phyloP scores from a whole-genome alignment of 805 yeast genomes.

The Pichia heedii region DNA sequence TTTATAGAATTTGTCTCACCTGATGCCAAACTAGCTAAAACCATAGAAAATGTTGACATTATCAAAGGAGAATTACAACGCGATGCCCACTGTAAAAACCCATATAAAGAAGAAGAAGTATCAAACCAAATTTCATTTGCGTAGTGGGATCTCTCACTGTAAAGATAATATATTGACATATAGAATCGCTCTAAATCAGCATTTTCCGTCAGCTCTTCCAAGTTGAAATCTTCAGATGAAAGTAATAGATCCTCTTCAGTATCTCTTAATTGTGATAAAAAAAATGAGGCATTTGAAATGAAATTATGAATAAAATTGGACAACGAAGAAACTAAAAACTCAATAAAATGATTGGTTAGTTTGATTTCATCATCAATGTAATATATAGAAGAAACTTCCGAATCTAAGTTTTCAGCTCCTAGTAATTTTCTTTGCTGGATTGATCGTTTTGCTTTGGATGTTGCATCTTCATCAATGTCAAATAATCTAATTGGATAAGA shows the following conservation, averaged over 20 bases:
- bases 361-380: slow-evolving; percentile 15
- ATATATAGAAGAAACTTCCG: slow-evolving; percentile 22
- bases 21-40: slow-evolving; percentile 66
- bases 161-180: slow-evolving; percentile 61
- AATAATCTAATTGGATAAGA: slow-evolving; percentile 42
- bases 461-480: slow-evolving; percentile 39
- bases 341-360: slow-evolving; percentile 22
- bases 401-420: slow-evolving; percentile 24
- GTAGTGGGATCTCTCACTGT: slow-evolving; percentile 49
- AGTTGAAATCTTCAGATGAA: slow-evolving; percentile 43
- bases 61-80: slow-evolving; percentile 68
- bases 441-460: slow-evolving; percentile 26
- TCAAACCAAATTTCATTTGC: slow-evolving; percentile 63
- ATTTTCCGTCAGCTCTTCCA: slow-evolving; percentile 58
- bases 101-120: slow-evolving; percentile 55
- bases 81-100: slow-evolving; percentile 85
- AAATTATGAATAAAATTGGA: slow-evolving; percentile 46
- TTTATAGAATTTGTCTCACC: slow-evolving; percentile 47
- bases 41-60: slow-evolving; percentile 70
- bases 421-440: slow-evolving; percentile 20
- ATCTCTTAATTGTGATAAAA: slow-evolving; percentile 59
- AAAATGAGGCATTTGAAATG: slow-evolving; percentile 55
- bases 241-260: slow-evolving; percentile 65
- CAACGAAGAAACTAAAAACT: slow-evolving; percentile 33
- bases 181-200: slow-evolving; percentile 87